Evolutionary conservation across 2,329 filamentous ascomycete genomes (phyloP).

Genomic region (Rachicladosporium sp.): DNA sequence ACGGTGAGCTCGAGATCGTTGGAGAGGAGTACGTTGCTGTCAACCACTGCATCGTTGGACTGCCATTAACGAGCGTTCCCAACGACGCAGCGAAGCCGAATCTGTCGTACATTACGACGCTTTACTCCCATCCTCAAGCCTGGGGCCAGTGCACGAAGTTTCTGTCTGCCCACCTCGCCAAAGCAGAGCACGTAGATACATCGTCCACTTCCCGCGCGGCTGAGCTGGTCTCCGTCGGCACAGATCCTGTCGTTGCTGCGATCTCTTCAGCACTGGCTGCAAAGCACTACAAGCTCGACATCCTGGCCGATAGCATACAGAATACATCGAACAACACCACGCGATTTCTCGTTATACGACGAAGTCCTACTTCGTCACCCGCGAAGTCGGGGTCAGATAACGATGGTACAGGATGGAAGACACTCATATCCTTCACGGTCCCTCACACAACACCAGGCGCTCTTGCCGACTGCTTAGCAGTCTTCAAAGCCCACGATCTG

Average conservation of each 20-base stretch:
- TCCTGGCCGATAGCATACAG: constrained; percentile 60
- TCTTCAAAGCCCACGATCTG: constrained; percentile 60
- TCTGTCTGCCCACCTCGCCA: constrained; percentile 55
- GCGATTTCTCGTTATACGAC: constrained; percentile 57
- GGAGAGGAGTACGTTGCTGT: constrained; percentile 80
- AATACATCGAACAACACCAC: constrained; percentile 68
- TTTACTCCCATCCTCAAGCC: constrained; percentile 92
- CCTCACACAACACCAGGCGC: constrained; percentile 68
- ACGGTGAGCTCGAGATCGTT: constrained; percentile 60
- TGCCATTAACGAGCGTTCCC: neutral
- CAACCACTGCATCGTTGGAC: constrained; percentile 71
- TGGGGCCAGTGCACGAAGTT: constrained; percentile 83
- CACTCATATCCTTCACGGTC: constrained; percentile 72
- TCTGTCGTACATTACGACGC: constrained; percentile 53
- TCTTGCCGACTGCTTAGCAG: constrained; percentile 64
- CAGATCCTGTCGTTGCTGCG: constrained; percentile 53
- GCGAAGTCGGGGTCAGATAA: neutral
- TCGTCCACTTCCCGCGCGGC: constrained; percentile 78
- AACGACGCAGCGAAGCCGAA: constrained; percentile 20
- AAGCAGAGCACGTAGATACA: constrained; percentile 69
- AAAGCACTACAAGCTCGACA: constrained; percentile 50
- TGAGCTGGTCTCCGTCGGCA: constrained; percentile 48
- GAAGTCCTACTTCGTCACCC: constrained; percentile 1
- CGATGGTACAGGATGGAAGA: constrained; percentile 39
- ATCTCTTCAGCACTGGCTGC: constrained; percentile 68